Percentiles rank a stretch among this genome's conserved stretches.
phyloP scores from a whole-genome alignment of 2,329 filamentous ascomycete species.

The Sporothrix brasiliensis region DNA sequence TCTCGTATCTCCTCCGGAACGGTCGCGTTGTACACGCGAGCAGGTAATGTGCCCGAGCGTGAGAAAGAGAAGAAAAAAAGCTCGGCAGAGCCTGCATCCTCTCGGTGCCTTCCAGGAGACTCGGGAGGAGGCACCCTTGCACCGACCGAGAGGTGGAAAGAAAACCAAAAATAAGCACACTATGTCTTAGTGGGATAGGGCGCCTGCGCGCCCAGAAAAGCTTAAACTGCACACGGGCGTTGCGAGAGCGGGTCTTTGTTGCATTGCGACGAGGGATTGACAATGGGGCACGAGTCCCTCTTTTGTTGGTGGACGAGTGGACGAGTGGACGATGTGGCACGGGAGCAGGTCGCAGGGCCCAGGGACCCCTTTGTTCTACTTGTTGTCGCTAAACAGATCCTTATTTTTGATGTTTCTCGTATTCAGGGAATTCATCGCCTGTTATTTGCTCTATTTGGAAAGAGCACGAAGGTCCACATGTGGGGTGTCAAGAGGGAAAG shows the following conservation, averaged over 20 bases:
- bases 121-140: neutral
- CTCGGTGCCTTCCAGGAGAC: neutral
- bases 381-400: neutral
- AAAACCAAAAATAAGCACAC: neutral
- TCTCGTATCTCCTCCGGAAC: too few species aligned
- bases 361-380: conserved; percentile 18
- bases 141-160: neutral
- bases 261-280: neutral
- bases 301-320: too few species aligned
- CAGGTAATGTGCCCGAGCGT: neutral
- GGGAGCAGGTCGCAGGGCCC: neutral
- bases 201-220: neutral
- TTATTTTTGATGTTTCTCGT: conserved; percentile 9
- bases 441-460: neutral
- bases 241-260: neutral
- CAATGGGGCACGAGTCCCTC: too few species aligned
- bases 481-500: conserved; percentile 4
- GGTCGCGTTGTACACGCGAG: neutral
- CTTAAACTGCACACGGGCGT: neutral
- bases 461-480: neutral
- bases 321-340: too few species aligned
- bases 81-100: too few species aligned
- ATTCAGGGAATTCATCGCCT: neutral
- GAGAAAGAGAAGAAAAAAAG: neutral
- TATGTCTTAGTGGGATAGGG: neutral